A percentile compares a stretch with the other conserved stretches of the same genome.
phyloP scores from a whole-genome alignment of 2,329 filamentous ascomycete genomes.

The Trichoderma lentiforme region DNA sequence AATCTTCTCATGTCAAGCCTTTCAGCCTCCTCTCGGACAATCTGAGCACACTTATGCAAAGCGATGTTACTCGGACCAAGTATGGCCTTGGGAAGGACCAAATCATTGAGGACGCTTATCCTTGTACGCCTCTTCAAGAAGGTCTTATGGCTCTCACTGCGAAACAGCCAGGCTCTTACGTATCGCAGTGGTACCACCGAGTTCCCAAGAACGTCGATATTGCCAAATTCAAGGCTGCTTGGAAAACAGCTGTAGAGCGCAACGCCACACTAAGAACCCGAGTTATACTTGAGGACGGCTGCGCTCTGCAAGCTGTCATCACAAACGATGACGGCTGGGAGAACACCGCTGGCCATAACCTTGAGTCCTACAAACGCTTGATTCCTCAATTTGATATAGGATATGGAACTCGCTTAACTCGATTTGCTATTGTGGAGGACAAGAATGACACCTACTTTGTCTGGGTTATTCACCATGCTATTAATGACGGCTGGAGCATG shows the following conservation, averaged over 20 bases:
- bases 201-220: conserved; percentile 17
- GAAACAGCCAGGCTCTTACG: conserved; percentile 24
- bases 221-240: conserved; percentile 20
- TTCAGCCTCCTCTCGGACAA: conserved; percentile 6
- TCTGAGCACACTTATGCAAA: neutral
- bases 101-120: conserved; percentile 34
- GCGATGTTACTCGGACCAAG: neutral
- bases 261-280: conserved; percentile 25
- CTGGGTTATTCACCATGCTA: conserved; percentile 22
- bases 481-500: conserved; percentile 23
- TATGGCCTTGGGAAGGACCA: neutral
- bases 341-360: neutral
- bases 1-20: neutral
- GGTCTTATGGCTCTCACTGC: conserved; percentile 33
- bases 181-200: conserved; percentile 19
- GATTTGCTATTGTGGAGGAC: conserved; percentile 13
- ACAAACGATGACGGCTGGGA: conserved; percentile 15
- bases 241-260: conserved; percentile 20
- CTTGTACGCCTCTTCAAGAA: conserved; percentile 38
- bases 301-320: conserved; percentile 18
- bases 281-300: conserved; percentile 20
- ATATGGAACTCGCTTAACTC: conserved; percentile 3
- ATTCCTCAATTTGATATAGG: neutral
- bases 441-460: conserved; percentile 15
- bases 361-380: neutral